Percentiles rank a stretch among this genome's conserved stretches.
Conservation (phyloP, 2,329 filamentous ascomycete genomes). For the Ascochyta rabiei region DNA sequence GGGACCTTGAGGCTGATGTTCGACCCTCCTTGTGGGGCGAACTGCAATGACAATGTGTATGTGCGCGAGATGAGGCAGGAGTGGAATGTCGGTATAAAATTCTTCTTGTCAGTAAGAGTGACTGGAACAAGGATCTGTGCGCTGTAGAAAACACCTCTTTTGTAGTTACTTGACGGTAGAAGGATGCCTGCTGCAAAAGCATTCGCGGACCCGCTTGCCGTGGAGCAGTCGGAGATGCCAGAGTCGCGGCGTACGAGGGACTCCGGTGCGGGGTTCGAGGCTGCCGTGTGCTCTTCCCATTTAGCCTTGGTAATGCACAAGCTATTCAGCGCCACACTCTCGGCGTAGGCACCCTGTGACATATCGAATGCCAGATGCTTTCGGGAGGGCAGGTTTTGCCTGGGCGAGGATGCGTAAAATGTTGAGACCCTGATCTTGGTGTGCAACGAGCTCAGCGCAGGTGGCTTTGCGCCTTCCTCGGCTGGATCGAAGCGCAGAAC, state of each 20-base stretch:
- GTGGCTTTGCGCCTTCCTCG: constrained; percentile 57
- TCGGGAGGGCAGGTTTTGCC: constrained; percentile 57
- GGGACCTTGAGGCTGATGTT: constrained; percentile 52
- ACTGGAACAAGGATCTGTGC: constrained; percentile 68
- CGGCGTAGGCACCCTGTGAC: constrained; percentile 59
- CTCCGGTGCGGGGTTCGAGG: constrained; percentile 39
- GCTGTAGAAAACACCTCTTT: constrained; percentile 61
- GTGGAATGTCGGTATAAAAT: constrained; percentile 73
- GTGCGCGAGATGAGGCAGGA: constrained; percentile 69
- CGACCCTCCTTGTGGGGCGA: constrained; percentile 55
- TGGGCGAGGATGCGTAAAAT: constrained; percentile 61
- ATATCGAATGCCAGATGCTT: constrained; percentile 52
- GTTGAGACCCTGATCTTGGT: constrained; percentile 64
- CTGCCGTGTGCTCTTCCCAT: constrained; percentile 58
- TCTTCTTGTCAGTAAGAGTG: constrained; percentile 64
- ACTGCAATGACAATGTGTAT: constrained; percentile 65
- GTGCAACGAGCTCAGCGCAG: constrained; percentile 58
- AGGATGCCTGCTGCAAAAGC: constrained; percentile 40
- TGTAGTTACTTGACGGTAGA: constrained; percentile 50
- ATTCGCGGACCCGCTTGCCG: constrained; percentile 20
- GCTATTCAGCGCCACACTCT: constrained; percentile 60
- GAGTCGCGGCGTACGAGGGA: constrained; percentile 49
- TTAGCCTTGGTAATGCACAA: constrained; percentile 63
- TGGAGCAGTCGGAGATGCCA: constrained; percentile 45
- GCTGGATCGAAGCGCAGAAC: constrained; percentile 66